phyloP scores from a whole-genome alignment of 176 grass and related monocot genomes.

The Pontederia crassipes region DNA sequence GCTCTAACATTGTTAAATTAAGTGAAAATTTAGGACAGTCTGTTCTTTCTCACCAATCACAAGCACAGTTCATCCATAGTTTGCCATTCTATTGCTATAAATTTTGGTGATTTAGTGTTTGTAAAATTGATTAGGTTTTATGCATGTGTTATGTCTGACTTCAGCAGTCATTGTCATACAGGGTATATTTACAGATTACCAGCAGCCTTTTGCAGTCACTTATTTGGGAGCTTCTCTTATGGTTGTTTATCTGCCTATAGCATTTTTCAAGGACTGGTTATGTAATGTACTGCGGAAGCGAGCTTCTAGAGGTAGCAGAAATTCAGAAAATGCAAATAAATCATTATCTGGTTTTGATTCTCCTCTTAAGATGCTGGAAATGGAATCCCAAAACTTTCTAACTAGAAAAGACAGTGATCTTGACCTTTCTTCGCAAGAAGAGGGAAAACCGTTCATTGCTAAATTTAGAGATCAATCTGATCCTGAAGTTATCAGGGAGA shows the following conservation, averaged over 20 bases:
- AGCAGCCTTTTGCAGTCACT: conserved; percentile 84
- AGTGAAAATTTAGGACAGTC: too few species aligned
- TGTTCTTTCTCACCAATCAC: too few species aligned
- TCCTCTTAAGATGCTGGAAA: conserved; percentile 65
- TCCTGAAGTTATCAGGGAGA: conserved; percentile 34
- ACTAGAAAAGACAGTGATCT: conserved; percentile 46
- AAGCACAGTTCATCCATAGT: too few species aligned
- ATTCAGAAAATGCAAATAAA: conserved; percentile 41
- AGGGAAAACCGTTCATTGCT: conserved; percentile 42
- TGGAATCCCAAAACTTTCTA: conserved; percentile 53
- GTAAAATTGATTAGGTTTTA: background rate
- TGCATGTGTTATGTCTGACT: background rate
- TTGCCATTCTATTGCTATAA: too few species aligned
- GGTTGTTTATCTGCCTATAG: conserved; percentile 83
- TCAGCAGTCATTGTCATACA: conserved; percentile 22
- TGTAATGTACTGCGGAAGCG: conserved; percentile 30
- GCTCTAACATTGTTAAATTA: too few species aligned
- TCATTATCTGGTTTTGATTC: conserved; percentile 36
- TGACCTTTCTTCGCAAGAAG: conserved; percentile 39
- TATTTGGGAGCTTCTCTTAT: conserved; percentile 89
- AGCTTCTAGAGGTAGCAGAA: conserved; percentile 28
- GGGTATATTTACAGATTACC: conserved; percentile 92
- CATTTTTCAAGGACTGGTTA: conserved; percentile 74
- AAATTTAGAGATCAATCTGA: conserved; percentile 30
- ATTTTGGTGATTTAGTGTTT: background rate